phyloP scores from a whole-genome alignment of 352 stramenopile species.

The Globisporangium solare region DNA sequence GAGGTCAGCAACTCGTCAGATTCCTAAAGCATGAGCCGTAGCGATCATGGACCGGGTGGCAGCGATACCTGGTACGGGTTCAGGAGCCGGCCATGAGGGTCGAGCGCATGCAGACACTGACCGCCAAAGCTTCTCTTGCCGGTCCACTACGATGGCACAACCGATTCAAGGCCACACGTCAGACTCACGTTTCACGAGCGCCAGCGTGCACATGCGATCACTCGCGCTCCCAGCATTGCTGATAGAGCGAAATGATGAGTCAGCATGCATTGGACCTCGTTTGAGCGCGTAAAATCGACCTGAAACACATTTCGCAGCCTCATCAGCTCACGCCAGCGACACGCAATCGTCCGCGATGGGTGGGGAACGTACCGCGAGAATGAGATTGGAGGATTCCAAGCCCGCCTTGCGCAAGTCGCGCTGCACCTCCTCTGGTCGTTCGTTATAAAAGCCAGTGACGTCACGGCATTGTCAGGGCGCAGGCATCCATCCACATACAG shows the following conservation, averaged over 20 bases:
- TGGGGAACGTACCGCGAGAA: conserved; percentile 39
- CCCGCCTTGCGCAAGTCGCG: conserved; percentile 20
- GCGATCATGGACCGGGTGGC: too few species aligned
- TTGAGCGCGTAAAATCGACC: conserved; percentile 74
- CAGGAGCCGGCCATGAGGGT: conserved; percentile 28
- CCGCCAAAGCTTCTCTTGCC: conserved; percentile 56
- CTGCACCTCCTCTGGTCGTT: conserved; percentile 21
- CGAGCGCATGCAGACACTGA: conserved; percentile 52
- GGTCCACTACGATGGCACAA: conserved; percentile 25
- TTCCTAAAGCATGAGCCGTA: too few species aligned
- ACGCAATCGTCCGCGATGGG: too few species aligned
- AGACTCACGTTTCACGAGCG: too few species aligned
- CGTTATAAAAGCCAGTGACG: background rate
- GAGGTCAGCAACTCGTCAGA: background rate
- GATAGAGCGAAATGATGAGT: too few species aligned
- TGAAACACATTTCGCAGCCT: conserved; percentile 11
- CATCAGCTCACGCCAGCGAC: background rate
- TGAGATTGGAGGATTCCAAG: conserved; percentile 65
- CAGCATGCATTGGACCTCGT: conserved; percentile 14
- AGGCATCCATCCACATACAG: too few species aligned
- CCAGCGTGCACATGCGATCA: too few species aligned
- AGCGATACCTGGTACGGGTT: conserved; percentile 58
- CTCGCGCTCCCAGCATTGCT: too few species aligned
- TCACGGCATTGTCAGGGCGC: too few species aligned
- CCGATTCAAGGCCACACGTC: too few species aligned